Base-by-base conservation (phyloP, 169 alveolate genomes). In the Plasmodium coatneyi region DNA sequence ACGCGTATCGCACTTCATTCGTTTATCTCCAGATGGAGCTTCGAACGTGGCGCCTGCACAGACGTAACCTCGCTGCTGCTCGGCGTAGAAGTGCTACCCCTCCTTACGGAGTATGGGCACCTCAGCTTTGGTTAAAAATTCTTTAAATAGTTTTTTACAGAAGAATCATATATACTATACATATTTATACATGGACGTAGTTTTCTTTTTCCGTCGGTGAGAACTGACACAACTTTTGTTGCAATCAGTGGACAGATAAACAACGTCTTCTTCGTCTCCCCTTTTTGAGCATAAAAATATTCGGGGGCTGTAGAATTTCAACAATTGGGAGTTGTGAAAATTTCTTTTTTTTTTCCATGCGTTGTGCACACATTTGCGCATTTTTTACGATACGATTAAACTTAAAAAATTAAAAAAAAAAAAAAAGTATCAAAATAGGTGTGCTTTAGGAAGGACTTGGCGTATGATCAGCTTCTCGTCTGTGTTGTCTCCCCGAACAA, bases 371-470 rank as follows among this genome's bases (percentile, higher is more conserved):
- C 41, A 66, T 66, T 66, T 66, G 76, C 76, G 76, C 36, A 66
- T 66, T 22, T 2, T 66, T 66, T 66, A 9, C 36, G 14, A 66
- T 19, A 66, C 36, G 41, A n/a, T 66, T 66, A 28, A 10, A 66
- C 76, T 66, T 66, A 66, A 66, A 66, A 66, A 66, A 66, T 66
- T 25, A 66, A 66, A 66, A 66, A 66, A 66, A 66, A 60, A 66
- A 66, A 66, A 25, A 66, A 25, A 28, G 60, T 22, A 16, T 49
- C 34, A 66, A 66, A 66, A 22, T 19, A 6, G 76, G 76, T 66
- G 14, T 28, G 76, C 30, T 25, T 66, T 66, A 28, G 3, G 7
- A 6, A 49, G 60, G 60, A 49, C 22, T 49, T 49, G 22, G 7
- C 60, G 60, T 12, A 49, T 49, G 60, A 49, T 16, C 60, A 49